Conservation (phyloP, 371 early-diverging fungal species). For the Basidiobolus meristosporus region DNA sequence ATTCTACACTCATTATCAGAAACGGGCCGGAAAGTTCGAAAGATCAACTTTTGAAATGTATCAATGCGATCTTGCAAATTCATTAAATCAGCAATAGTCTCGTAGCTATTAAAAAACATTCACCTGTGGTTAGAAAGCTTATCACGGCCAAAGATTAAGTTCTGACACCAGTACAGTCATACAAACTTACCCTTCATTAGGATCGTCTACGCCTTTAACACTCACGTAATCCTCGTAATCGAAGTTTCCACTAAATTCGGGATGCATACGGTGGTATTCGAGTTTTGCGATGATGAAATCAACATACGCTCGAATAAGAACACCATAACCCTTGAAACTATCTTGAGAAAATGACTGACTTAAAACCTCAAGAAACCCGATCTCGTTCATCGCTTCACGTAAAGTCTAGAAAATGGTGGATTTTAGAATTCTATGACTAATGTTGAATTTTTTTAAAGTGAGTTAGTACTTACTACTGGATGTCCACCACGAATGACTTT, state of each 20-base stretch:
- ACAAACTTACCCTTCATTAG: conserved; percentile 83
- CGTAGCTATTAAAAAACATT: conserved; percentile 54
- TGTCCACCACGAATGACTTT: conserved; percentile 91
- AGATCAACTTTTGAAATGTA: conserved; percentile 72
- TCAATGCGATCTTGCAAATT: conserved; percentile 79
- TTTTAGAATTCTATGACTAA: too few relatives aligned
- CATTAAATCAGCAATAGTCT: conserved; percentile 87
- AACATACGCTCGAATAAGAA: conserved; percentile 78
- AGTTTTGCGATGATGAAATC: conserved; percentile 78
- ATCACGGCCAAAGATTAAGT: neutral
- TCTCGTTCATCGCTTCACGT: conserved; percentile 54
- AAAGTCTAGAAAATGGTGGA: conserved; percentile 21
- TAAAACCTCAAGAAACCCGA: conserved; percentile 20
- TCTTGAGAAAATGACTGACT: conserved; percentile 29
- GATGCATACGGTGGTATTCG: conserved; percentile 76
- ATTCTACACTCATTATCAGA: conserved; percentile 90
- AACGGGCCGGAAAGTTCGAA: conserved; percentile 59
- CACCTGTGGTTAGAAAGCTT: conserved; percentile 48
- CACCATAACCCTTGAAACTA: conserved; percentile 50
- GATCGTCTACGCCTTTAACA: conserved; percentile 83
- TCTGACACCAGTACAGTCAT: neutral
- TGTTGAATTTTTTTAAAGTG: too few relatives aligned
- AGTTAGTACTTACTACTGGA: conserved; percentile 29
- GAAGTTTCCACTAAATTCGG: conserved; percentile 86
- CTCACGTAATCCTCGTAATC: conserved; percentile 93